Percentiles rank a stretch among this genome's conserved stretches.
Evolutionary conservation across 306 rosid species (phyloP).

Genomic region (Quercus engelmannii): DNA sequence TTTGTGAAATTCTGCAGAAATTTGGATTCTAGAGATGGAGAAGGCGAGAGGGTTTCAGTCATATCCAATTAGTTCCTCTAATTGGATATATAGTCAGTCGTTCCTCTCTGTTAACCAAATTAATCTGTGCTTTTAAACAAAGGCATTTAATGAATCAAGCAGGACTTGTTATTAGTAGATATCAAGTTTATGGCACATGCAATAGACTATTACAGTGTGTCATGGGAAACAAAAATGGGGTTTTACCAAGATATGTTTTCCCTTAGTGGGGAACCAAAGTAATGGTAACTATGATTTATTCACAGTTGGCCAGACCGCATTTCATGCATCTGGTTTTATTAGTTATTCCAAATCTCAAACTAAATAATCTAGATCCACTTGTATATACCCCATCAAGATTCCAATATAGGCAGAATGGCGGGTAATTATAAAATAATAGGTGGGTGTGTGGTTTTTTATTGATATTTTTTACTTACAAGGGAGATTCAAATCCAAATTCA

Average conservation of each 20-base stretch:
- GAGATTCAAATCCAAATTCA: too few relatives aligned
- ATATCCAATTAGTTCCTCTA: neutral
- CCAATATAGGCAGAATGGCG: too few relatives aligned
- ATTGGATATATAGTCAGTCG: neutral
- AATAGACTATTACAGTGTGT: neutral
- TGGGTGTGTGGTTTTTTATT: neutral
- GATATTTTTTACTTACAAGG: too few relatives aligned
- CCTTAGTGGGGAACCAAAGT: neutral
- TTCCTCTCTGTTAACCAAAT: too few relatives aligned
- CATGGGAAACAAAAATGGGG: conserved; percentile 8
- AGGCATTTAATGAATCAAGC: neutral
- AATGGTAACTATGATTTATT: neutral
- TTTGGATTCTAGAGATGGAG: too few relatives aligned
- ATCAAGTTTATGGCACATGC: neutral
- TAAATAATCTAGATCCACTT: neutral
- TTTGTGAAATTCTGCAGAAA: too few relatives aligned
- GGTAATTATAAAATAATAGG: too few relatives aligned
- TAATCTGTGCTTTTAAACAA: neutral
- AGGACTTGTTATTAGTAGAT: neutral
- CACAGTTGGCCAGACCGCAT: neutral
- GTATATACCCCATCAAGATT: neutral
- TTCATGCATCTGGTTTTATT: neutral
- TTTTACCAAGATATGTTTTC: neutral
- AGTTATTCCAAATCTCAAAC: neutral
- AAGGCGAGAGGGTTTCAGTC: too few relatives aligned